A percentile compares a stretch with the other conserved stretches of the same genome.
These are phyloP conservation scores for Pythium brassicae DNA, from an alignment of 352 stramenopile species.

Conservation along the genomic window DNA sequence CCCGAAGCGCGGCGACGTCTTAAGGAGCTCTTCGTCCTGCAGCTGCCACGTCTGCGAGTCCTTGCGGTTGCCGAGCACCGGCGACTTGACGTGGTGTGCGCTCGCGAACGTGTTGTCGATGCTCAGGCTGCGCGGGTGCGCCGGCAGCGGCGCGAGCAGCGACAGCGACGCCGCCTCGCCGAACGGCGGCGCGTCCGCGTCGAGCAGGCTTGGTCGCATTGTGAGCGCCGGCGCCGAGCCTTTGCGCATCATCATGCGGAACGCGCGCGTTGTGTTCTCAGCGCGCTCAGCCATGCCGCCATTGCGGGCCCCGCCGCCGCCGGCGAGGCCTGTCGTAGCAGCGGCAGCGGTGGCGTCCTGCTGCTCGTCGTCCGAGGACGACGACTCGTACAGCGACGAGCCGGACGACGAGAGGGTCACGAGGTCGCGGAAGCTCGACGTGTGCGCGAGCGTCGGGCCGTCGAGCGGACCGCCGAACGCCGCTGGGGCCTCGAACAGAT, in stretches of 20 bases:
- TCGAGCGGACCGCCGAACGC: conserved; percentile 22
- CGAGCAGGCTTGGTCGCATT: conserved; percentile 14
- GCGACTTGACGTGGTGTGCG: conserved; percentile 42
- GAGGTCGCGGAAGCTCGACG: conserved; percentile 40
- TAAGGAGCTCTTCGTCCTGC: conserved; percentile 61
- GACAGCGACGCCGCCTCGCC: conserved; percentile 38
- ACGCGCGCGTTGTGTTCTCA: background rate
- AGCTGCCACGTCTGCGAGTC: conserved; percentile 67
- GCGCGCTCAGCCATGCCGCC: background rate
- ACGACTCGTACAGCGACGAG: conserved; percentile 54
- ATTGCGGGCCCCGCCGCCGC: background rate
- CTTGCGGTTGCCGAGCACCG: conserved; percentile 50
- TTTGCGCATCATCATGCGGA: conserved; percentile 21
- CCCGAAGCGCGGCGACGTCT: conserved; percentile 47
- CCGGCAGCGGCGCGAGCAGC: conserved; percentile 38
- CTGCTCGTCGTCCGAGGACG: conserved; percentile 35
- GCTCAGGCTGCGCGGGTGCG: conserved; percentile 35
- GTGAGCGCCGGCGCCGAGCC: conserved; percentile 12
- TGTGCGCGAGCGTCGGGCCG: conserved; percentile 22
- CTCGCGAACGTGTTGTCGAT: conserved; percentile 33
- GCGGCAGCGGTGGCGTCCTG: conserved; percentile 14
- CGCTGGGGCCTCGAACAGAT: conserved; percentile 10
- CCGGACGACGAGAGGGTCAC: conserved; percentile 45
- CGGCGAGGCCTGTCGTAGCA: too few species aligned
- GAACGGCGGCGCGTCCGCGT: conserved; percentile 34